Evolutionary conservation across 148 eudicot genomes (phyloP), one percentile per base, ranked within the genome.

Genomic region (Cornus suecica): DNA sequence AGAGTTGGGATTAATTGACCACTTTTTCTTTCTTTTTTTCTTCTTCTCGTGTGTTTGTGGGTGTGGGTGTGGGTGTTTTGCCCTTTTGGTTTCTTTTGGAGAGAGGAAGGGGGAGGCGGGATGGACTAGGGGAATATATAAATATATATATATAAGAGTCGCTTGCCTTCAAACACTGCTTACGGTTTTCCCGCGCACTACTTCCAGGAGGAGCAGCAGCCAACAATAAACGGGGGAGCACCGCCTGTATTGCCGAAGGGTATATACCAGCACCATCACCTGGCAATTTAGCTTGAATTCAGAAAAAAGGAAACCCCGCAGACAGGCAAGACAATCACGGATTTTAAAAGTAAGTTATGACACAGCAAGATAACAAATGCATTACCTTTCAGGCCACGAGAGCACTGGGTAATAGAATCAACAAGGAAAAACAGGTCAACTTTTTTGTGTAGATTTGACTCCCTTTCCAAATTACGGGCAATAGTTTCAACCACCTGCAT

Each of bases 201-300:
- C 92, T 87, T 71, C 99, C 95, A 79, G 94, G 83, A 64, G 99
- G 99, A 76, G 99, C 99, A 84, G 99, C 99, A 87, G 97, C 95
- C 68, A 85, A 83, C 72, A 96, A 67, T 52, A 96, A 82, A 54
- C 98, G 99, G 26, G 85, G 88, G 83, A 96, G 87, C 29, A 84
- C 76, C 68, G 92, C 91, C 76, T 93, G 93, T 34, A 96, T 86
- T 69, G 92, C 92, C 56, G 97, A 89, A 30, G 86, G 87, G 79
- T 90, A 96, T 74, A 88, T 67, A 68, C 79, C 92, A 76, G 90
- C 91, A 74, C 79, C 83, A 42, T 86, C 90, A 72, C 97, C 99
- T 93, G 80, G 26, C 78, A 82, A 70, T 45, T 78, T 3, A 14
- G 56, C 11, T 4, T 70, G 28, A 26, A 20, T n/a, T 64, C 68